phyloP scores from a whole-genome alignment of 2,329 filamentous ascomycete species.

The Rhynchosporium agropyri region DNA sequence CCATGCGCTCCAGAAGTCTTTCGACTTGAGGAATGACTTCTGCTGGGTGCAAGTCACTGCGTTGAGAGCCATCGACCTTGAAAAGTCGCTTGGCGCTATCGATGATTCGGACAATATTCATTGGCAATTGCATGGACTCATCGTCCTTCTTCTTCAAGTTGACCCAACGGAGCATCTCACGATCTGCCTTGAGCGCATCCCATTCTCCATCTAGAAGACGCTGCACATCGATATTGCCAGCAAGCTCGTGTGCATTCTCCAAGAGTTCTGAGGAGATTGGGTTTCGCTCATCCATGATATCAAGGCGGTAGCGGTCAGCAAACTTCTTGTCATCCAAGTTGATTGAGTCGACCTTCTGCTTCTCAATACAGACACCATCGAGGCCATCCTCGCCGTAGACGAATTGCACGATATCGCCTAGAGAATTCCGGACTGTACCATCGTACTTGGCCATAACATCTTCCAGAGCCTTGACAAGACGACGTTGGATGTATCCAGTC shows the following conservation, averaged over 20 bases:
- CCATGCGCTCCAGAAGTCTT: conserved; percentile 72
- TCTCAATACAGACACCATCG: conserved; percentile 91
- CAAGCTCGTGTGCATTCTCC: conserved; percentile 84
- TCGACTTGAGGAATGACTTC: conserved; percentile 83
- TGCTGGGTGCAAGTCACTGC: conserved; percentile 86
- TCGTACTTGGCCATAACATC: conserved; percentile 98
- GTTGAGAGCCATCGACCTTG: conserved; percentile 80
- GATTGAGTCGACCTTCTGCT: conserved; percentile 86
- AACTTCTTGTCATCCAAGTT: conserved; percentile 78
- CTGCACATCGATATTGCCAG: conserved; percentile 86
- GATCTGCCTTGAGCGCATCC: conserved; percentile 74
- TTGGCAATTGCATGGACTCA: conserved; percentile 84
- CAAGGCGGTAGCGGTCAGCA: conserved; percentile 78
- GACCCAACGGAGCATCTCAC: conserved; percentile 71
- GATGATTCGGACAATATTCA: conserved; percentile 90
- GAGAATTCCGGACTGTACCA: conserved; percentile 93
- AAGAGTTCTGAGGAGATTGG: conserved; percentile 70
- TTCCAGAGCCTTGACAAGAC: conserved; percentile 96
- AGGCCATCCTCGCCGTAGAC: conserved; percentile 97
- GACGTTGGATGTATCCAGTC: conserved; percentile 98
- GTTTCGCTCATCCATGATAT: conserved; percentile 71
- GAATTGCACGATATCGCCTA: conserved; percentile 96
- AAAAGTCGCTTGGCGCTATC: conserved; percentile 89
- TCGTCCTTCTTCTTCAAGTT: conserved; percentile 72
- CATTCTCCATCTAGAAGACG: conserved; percentile 86